Base-by-base conservation (phyloP, 176 grass and related monocot genomes). In the Metroxylon sagu region DNA sequence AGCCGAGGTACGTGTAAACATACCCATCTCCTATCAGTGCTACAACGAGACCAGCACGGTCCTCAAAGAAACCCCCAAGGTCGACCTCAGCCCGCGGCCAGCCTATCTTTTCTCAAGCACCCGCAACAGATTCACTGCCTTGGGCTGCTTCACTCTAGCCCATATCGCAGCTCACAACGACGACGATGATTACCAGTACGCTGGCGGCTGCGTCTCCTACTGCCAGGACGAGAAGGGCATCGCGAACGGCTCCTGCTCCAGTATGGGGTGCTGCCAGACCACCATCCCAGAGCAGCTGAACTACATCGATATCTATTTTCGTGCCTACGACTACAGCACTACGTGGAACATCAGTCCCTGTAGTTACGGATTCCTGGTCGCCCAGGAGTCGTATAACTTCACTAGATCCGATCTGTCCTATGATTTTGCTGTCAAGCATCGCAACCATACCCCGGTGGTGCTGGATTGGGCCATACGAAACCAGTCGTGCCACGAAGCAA, bases 231-330 rank as follows among this genome's bases (percentile, higher is more conserved):
- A 62, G 48, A 6, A 16, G 61, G 26, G 16, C 52, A 16, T 31
- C n/a, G 5, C 49, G 1, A 26, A 29, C 54, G 29, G 35, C 1
- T 55, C 65, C 0, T 94, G 89, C 74, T 69, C 74, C 10, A 74
- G 83, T 54, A 63, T 70, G 0, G 77, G 70, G 2, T 93, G 88
- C 74, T 93, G 88, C 53, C 70, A 76, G 67, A 78, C 65, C 49
- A 19, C 7, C 0, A 65, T 86, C 3, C 69, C 80, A 0, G 1
- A 8, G 0, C 66, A 49, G 0, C 0, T 78, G 1, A 3, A 2
- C 63, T 69, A 0, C 1, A 78, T 12, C 48, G 48, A 78, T 59
- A 19, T 57, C 5, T 0, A 4, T 28, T 19, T 15, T 1, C 0
- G 1, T 1, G 15, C 25, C 0, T 16, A 6, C 2, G 48, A 18